Conservation (phyloP, 345 rosid genomes). For the Mercurialis annua region DNA sequence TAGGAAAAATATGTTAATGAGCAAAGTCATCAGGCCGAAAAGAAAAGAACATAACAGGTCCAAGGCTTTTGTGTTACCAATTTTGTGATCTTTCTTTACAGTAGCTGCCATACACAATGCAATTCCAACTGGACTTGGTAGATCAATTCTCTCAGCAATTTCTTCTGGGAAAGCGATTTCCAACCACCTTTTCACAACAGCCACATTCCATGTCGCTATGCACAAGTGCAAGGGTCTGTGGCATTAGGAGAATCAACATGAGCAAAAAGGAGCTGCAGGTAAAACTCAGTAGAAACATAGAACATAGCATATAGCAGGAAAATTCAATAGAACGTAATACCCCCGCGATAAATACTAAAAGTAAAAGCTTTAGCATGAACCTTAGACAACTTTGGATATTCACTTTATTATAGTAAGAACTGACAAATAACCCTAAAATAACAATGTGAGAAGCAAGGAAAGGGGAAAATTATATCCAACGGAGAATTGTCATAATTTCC, state of each 20-base stretch:
- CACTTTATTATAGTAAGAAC: not conserved
- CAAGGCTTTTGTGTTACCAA: constrained; percentile 25
- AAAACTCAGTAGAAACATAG: not conserved
- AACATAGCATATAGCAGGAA: too few species aligned
- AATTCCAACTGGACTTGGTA: too few species aligned
- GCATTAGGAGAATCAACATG: constrained; percentile 20
- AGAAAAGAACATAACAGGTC: not conserved
- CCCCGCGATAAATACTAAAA: too few species aligned
- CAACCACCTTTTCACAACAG: constrained; percentile 88
- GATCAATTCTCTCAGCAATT: too few species aligned
- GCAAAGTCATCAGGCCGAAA: not conserved
- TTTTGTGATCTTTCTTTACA: constrained; percentile 30
- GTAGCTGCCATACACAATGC: too few species aligned
- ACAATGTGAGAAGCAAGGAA: not conserved
- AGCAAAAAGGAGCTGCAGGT: constrained; percentile 1
- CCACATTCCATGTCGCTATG: constrained; percentile 85
- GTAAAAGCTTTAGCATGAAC: not conserved
- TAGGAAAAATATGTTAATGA: not conserved
- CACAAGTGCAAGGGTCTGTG: too few species aligned
- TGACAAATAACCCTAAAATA: too few species aligned
- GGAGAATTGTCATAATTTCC: not conserved
- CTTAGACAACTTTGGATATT: not conserved
- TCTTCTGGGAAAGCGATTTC: constrained; percentile 52
- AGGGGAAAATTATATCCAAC: not conserved
- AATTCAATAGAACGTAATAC: too few species aligned